A percentile compares a stretch with the other conserved stretches of the same genome.
Conservation (phyloP, 306 rosid genomes). For the Castanopsis chinensis region DNA sequence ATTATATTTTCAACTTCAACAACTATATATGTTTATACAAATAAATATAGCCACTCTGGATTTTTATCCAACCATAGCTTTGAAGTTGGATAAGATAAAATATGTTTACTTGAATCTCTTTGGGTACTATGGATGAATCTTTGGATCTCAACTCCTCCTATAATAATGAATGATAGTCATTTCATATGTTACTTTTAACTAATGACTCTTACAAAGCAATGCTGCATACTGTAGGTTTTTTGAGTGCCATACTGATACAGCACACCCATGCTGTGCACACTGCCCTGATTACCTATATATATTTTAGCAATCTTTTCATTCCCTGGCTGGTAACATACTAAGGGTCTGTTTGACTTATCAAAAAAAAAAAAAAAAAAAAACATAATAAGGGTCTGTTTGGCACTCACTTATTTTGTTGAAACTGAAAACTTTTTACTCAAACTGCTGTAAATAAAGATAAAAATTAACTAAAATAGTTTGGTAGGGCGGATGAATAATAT, state of each 20-base stretch:
- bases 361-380: no score
- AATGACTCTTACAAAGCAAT: background rate
- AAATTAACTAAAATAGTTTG: no score
- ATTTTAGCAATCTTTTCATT: background rate
- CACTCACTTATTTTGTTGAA: no score
- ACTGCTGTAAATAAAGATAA: no score
- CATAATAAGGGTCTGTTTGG: no score
- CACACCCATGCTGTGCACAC: background rate
- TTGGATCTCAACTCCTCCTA: no score
- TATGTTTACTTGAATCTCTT: background rate
- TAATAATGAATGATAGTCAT: background rate
- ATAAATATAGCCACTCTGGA: background rate
- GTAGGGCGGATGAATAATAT: no score
- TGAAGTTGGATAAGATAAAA: background rate
- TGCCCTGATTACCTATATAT: background rate
- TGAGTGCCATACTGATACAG: no score
- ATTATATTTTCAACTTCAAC: background rate
- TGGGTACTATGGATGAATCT: background rate
- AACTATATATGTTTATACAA: background rate
- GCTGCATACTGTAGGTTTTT: background rate
- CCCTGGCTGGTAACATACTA: background rate
- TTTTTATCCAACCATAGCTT: background rate
- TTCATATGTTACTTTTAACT: background rate
- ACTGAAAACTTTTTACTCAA: no score
- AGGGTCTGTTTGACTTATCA: no score